Evolutionary conservation across 345 rosid species (phyloP).

Genomic region (Alliaria petiolata): DNA sequence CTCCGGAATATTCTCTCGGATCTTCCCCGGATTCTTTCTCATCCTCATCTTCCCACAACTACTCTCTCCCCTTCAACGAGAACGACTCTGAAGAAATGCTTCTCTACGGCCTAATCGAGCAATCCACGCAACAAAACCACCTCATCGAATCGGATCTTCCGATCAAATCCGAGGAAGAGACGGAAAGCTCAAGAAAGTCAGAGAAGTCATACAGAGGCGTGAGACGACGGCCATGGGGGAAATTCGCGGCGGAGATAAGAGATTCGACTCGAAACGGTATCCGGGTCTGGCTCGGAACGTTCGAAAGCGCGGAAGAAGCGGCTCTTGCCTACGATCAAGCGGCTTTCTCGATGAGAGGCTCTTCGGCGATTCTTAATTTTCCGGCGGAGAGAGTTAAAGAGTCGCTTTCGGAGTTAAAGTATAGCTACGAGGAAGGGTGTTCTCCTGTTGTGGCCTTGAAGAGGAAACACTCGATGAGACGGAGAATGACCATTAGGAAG

Average conservation of each 20-base stretch:
- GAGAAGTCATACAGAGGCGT: slow-evolving; percentile 68
- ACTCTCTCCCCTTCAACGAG: slow-evolving; percentile 77
- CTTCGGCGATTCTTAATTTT: slow-evolving; percentile 54
- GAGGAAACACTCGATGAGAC: slow-evolving; percentile 70
- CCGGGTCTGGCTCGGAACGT: slow-evolving; percentile 72
- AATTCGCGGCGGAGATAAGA: slow-evolving; percentile 76
- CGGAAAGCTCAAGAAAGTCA: slow-evolving; percentile 26
- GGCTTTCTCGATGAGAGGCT: slow-evolving; percentile 65
- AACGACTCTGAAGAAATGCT: slow-evolving; percentile 95
- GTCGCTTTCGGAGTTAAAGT: slow-evolving; percentile 61
- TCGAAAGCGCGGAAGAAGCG: slow-evolving; percentile 72
- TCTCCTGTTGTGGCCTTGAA: slow-evolving; percentile 90
- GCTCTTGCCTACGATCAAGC: slow-evolving; percentile 78
- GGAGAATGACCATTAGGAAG: slow-evolving; percentile 43
- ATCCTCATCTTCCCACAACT: slow-evolving; percentile 28
- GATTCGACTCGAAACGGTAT: slow-evolving; percentile 61
- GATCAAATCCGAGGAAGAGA: slow-evolving; percentile 11
- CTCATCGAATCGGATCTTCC: not conserved
- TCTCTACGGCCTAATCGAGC: slow-evolving; percentile 54
- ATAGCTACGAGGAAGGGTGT: slow-evolving; percentile 48
- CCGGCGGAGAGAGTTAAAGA: slow-evolving; percentile 64
- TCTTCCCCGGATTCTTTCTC: slow-evolving; percentile 48
- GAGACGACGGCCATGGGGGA: slow-evolving; percentile 78
- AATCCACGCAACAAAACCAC: slow-evolving; percentile 21
- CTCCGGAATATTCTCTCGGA: slow-evolving; percentile 60